phyloP scores from a whole-genome alignment of 805 yeast genomes.

The Kluyveromyces aestuarii region DNA sequence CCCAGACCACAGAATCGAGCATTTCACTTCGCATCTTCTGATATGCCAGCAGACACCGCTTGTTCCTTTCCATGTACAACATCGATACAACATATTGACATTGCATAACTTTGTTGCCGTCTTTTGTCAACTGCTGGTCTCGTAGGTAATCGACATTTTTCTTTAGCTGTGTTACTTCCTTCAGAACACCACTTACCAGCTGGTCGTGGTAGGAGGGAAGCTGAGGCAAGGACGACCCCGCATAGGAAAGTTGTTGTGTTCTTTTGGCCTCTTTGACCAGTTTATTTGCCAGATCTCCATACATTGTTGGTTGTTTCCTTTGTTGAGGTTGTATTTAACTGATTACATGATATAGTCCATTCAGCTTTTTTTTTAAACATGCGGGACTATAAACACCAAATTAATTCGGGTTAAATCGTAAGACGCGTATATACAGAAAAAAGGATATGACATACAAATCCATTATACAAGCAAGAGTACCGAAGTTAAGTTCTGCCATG shows the following conservation, averaged over 20 bases:
- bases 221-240: constrained; percentile 11
- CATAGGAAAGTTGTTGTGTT: constrained; percentile 46
- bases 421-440: background rate
- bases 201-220: constrained; percentile 65
- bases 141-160: constrained; percentile 44
- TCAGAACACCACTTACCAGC: constrained; percentile 54
- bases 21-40: constrained; percentile 61
- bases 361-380: no score
- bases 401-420: background rate
- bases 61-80: constrained; percentile 76
- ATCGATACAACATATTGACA: constrained; percentile 52
- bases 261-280: constrained; percentile 81
- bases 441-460: background rate
- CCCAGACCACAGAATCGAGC: constrained; percentile 65
- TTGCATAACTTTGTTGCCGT: constrained; percentile 40
- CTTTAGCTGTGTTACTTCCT: constrained; percentile 61
- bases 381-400: background rate
- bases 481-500: background rate
- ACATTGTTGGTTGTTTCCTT: constrained; percentile 60
- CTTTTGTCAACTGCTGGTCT: constrained; percentile 18
- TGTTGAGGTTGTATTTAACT: background rate
- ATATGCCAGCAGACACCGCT: constrained; percentile 81
- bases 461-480: no score
- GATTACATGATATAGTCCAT: no score
- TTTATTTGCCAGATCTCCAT: constrained; percentile 81